Base-by-base conservation (phyloP, 768 basidiomycete genomes). In the Lentinula raphanica region DNA sequence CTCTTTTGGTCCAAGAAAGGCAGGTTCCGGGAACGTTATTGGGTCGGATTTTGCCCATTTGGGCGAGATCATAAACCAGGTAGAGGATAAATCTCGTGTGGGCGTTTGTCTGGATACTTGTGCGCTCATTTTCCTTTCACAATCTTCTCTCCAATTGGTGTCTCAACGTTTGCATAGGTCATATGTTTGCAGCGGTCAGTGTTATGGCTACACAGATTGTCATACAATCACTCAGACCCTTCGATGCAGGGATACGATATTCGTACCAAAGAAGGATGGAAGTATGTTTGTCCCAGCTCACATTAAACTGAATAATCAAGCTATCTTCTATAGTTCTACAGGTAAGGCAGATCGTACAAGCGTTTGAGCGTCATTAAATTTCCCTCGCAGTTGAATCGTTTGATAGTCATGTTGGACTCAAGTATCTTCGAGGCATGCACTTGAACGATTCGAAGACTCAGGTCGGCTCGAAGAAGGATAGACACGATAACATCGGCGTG, bases 41-140 rank as follows among this genome's bases (percentile, higher is more conserved):
- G 59, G 59, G 0, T 83, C 85, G 2, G 76, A 78, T 27, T 91
- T 93, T 63, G 69, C 76, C 4, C 84, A 94, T 59, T 66, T 94
- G 6, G 80, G 77, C 0, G 74, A 72, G 2, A 92, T 94, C 49
- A 94, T 95, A 44, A 66, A 74, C 0, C 73, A 74, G 21, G 87
- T 94, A 1, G 75, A 86, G 3, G 84, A 93, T 65, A 93, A 93
- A 69, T 72, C 72, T 0, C 71, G 92, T 46, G 83, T 94, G 2
- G 88, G 90, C 0, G 86, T 94, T 4, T 94, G 92, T 68, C 72
- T 95, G 40, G 92, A 95, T 70, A 94, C 93, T 0, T 94, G 92
- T 86, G 63, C 50, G 76, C 69, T 4, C 19, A 31, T 42, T 13
- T 29, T 25, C 2, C 45, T 21, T 35, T 13, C 40, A 54, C n/a